Evolutionary conservation across 2,329 filamentous ascomycete genomes (phyloP), one percentile per base, ranked within the genome.

Genomic region (Fusarium sp.): DNA sequence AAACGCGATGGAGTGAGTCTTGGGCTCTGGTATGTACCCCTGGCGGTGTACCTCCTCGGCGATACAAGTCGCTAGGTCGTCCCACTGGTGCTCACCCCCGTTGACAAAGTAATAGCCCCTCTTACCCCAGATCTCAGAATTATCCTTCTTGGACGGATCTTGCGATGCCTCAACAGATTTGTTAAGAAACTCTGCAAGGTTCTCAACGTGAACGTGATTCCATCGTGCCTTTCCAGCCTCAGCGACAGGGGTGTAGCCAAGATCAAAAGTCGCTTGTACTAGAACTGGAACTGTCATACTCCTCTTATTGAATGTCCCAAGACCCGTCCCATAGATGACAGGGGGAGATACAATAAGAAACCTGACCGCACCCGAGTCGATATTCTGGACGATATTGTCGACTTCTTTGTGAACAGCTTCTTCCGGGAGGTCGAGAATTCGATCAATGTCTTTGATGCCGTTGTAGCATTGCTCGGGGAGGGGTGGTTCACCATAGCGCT

Each of bases 61-160:
- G 58, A 92, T 81, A 72, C 79, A 80, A 58, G 77, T 76, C 4
- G 87, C 80, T 10, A 90, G 74, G 15, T 91, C 87, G 7, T 85
- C 84, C 90, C 90, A 93, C 23, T 78, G 79, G 74, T 90, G 87
- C 53, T 84, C 79, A 3, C 87, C 90, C 5, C 41, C 39, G 4
- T 29, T 42, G 10, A 84, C 82, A 64, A 93, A 88, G 78, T 88
- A 93, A 65, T 93, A 93, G 1, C 82, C 90, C 33, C 85, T 76
- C 0, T 76, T 76, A 2, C 89, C 89, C 83, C 91, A 93, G 6
- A 88, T 79, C 70, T 91, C 89, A 1, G 84, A 78, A 57, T 88
- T 84, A 6, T 81, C 77, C 48, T 81, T 80, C 66, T 86, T 87
- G 53, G 81, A 80, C 0, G 85, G 81, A 6, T 90, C 88, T 35